Evolutionary conservation across 2,329 filamentous ascomycete genomes (phyloP).

Genomic region (Aspergillaceae sp.): DNA sequence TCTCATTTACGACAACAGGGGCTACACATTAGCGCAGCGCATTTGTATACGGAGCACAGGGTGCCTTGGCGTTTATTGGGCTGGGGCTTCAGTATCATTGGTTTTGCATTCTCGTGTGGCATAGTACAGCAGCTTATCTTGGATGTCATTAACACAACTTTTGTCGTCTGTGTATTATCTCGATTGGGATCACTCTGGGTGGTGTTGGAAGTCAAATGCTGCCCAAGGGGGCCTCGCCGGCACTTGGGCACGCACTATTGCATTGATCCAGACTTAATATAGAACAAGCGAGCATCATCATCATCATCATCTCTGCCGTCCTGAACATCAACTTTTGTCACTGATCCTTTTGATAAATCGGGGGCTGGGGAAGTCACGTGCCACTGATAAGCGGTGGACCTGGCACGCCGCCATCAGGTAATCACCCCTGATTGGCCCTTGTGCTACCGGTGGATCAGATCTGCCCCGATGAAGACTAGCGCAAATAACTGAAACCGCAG

Average conservation of each 20-base stretch:
- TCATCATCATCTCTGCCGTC: too few species aligned
- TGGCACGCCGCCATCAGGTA: constrained; percentile 8
- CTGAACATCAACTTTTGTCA: too few species aligned
- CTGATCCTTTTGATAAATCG: too few species aligned
- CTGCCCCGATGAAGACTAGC: constrained; percentile 8
- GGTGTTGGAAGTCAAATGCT: background rate
- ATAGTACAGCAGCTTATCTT: constrained; percentile 1
- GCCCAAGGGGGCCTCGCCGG: background rate
- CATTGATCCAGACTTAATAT: background rate
- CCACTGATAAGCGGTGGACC: constrained; percentile 8
- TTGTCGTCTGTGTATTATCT: background rate
- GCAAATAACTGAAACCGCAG: constrained; percentile 7
- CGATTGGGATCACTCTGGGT: background rate
- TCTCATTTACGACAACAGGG: constrained; percentile 22
- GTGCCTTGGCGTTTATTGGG: background rate
- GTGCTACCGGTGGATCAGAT: constrained; percentile 1
- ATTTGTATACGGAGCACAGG: background rate
- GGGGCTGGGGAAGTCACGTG: background rate
- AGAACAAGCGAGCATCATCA: background rate
- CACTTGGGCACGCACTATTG: background rate
- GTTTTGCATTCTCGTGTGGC: background rate
- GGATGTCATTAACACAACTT: constrained; percentile 1
- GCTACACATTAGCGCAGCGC: background rate
- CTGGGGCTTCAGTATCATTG: background rate
- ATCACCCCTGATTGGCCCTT: constrained; percentile 6